A percentile compares a stretch with the other conserved stretches of the same genome.
Evolutionary conservation across 106 monocot genomes (phyloP).

Genomic region (Amphibolis antarctica): DNA sequence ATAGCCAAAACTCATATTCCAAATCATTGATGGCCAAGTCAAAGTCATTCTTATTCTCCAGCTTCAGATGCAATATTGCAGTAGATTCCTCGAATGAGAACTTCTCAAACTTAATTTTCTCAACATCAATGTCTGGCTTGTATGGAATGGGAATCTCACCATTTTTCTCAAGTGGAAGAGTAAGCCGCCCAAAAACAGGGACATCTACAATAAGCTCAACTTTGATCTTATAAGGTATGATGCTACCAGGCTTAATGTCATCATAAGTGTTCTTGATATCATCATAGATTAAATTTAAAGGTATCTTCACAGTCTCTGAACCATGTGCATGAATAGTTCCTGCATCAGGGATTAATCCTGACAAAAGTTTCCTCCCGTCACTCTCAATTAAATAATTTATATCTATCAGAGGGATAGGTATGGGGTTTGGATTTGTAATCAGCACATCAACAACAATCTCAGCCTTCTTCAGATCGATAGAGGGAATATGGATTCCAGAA

Average conservation of each 20-base stretch:
- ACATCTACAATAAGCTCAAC: constrained; percentile 57
- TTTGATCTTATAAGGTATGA: constrained; percentile 59
- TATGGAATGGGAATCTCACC: constrained; percentile 78
- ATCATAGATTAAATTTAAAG: constrained; percentile 50
- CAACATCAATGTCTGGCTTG: constrained; percentile 67
- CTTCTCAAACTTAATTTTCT: constrained; percentile 43
- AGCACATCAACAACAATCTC: constrained; percentile 64
- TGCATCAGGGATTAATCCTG: constrained; percentile 78
- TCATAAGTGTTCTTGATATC: constrained; percentile 59
- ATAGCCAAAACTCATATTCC: constrained; percentile 65
- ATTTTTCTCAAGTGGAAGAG: constrained; percentile 53
- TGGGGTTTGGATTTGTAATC: constrained; percentile 62
- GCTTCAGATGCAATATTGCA: constrained; percentile 49
- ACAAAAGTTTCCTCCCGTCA: constrained; percentile 68
- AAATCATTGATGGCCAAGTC: constrained; percentile 57
- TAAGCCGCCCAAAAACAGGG: constrained; percentile 50
- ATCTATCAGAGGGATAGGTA: constrained; percentile 74
- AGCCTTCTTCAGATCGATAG: constrained; percentile 53
- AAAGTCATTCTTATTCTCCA: constrained; percentile 90
- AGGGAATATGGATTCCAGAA: constrained; percentile 43
- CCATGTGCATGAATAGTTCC: constrained; percentile 86
- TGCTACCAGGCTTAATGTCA: constrained; percentile 70
- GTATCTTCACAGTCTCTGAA: constrained; percentile 70
- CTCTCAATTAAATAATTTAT: constrained; percentile 70
- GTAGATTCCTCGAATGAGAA: constrained; percentile 72